These are phyloP conservation scores for Cercospora janseana DNA, from an alignment of 2,329 filamentous ascomycete genomes.

Conservation along the genomic window DNA sequence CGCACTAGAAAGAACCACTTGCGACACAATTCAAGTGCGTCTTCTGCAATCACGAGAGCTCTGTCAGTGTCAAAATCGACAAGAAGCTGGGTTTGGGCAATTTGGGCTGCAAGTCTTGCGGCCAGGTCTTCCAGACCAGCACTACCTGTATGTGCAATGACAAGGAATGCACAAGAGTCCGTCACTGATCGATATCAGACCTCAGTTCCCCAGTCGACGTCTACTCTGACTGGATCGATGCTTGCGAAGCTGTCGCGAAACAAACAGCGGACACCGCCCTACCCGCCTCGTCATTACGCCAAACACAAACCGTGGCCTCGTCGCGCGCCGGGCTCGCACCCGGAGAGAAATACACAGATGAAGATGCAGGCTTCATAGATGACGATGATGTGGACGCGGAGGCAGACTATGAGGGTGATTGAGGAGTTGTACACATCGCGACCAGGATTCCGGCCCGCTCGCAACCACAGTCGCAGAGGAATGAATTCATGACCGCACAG, in stretches of 20 bases:
- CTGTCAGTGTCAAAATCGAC: conserved; percentile 85
- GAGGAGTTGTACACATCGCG: not conserved
- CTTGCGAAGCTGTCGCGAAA: conserved; percentile 72
- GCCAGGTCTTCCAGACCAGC: conserved; percentile 85
- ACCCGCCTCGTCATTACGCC: conserved; percentile 15
- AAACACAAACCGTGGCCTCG: conserved; percentile 13
- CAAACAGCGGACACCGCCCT: conserved; percentile 41
- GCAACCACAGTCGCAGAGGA: not conserved
- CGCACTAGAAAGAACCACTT: conserved; percentile 53
- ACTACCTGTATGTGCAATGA: conserved; percentile 72
- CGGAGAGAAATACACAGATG: conserved; percentile 34
- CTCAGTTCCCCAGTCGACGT: conserved; percentile 90
- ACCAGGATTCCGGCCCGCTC: not conserved
- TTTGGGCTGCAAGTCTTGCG: conserved; percentile 87
- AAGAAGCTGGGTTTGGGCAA: conserved; percentile 87
- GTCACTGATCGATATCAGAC: conserved; percentile 54
- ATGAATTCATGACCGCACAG: too few relatives aligned
- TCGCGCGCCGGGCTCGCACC: conserved; percentile 27
- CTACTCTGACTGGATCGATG: conserved; percentile 97
- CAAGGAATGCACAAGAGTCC: not conserved
- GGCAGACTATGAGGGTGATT: conserved; percentile 37
- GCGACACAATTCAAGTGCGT: conserved; percentile 89
- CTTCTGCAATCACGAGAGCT: conserved; percentile 97
- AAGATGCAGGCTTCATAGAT: conserved; percentile 39
- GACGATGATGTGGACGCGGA: conserved; percentile 39